Conservation (phyloP, 768 basidiomycete species). For the Crassisporium funariophilum region DNA sequence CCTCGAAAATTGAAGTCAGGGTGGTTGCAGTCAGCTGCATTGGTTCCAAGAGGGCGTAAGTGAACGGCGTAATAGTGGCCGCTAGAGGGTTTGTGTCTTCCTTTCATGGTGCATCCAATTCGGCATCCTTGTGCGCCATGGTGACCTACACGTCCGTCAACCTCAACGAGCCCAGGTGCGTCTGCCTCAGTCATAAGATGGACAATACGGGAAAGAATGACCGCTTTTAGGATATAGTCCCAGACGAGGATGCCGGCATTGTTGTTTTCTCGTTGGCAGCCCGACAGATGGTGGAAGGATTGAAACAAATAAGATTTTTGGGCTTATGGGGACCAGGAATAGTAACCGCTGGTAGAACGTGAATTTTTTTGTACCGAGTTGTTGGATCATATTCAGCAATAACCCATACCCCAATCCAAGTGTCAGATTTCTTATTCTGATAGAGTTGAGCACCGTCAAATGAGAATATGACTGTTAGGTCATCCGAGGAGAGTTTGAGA, state of each 20-base stretch:
- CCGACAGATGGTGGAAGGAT: constrained; percentile 1
- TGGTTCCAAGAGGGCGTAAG: not conserved
- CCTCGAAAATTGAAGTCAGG: not conserved
- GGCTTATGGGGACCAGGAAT: constrained; percentile 6
- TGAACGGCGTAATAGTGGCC: constrained; percentile 9
- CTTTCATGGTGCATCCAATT: constrained; percentile 11
- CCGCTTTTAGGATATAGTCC: constrained; percentile 3
- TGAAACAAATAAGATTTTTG: constrained; percentile 6
- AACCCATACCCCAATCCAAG: not conserved
- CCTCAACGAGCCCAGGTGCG: constrained; percentile 10
- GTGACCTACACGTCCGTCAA: constrained; percentile 16
- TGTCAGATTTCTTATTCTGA: constrained; percentile 9
- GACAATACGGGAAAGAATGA: constrained; percentile 5
- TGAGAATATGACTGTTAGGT: constrained; percentile 1
- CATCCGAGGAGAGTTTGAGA: constrained; percentile 1
- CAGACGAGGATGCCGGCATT: constrained; percentile 6
- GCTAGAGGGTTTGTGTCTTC: constrained; percentile 7
- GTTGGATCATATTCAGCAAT: constrained; percentile 5
- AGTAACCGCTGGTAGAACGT: constrained; percentile 2
- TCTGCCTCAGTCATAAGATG: constrained; percentile 10
- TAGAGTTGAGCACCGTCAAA: constrained; percentile 16
- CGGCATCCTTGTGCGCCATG: constrained; percentile 15
- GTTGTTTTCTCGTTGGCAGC: constrained; percentile 1
- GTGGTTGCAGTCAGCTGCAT: not conserved
- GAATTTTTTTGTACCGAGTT: constrained; percentile 1